These are phyloP conservation scores for Trichophyton verrucosum DNA, from an alignment of 2,329 filamentous ascomycete species.

Conservation along the genomic window DNA sequence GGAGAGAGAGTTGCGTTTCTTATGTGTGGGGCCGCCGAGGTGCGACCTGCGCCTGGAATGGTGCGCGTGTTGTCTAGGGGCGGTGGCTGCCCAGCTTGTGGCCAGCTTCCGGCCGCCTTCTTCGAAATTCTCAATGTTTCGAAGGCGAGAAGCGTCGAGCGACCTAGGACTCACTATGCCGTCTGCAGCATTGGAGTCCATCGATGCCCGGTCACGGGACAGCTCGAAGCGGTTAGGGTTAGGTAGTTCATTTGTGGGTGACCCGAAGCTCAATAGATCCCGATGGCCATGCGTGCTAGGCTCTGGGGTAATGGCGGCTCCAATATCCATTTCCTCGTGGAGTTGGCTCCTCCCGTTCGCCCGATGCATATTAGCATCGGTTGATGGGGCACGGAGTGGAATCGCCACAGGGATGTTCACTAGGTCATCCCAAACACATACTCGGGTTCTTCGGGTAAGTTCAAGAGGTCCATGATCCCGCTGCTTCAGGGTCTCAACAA, in stretches of 20 bases:
- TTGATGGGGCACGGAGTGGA: slow-evolving; percentile 70
- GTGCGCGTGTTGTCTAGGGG: slow-evolving; percentile 22
- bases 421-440: slow-evolving; percentile 96
- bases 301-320: slow-evolving; percentile 49
- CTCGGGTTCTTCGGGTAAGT: slow-evolving; percentile 74
- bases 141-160: slow-evolving; percentile 20
- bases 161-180: slow-evolving; percentile 24
- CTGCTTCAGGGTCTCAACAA: slow-evolving; percentile 91
- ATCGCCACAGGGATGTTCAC: slow-evolving; percentile 93
- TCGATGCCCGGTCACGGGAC: slow-evolving; percentile 31
- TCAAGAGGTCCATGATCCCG: slow-evolving; percentile 86
- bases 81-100: slow-evolving; percentile 26
- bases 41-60: slow-evolving; percentile 15
- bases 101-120: slow-evolving; percentile 26
- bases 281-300: slow-evolving; percentile 30
- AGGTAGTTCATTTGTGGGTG: slow-evolving; percentile 49
- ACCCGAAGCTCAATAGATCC: slow-evolving; percentile 59
- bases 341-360: slow-evolving; percentile 39
- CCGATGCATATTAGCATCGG: slow-evolving; percentile 63
- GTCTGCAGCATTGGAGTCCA: slow-evolving; percentile 24
- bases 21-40: slow-evolving; percentile 12
- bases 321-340: slow-evolving; percentile 86
- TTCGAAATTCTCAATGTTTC: slow-evolving; percentile 21
- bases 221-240: slow-evolving; percentile 67
- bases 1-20: slow-evolving; percentile 30